Conservation (phyloP, 2,329 filamentous ascomycete species). For the Phialemoniopsis sp. region DNA sequence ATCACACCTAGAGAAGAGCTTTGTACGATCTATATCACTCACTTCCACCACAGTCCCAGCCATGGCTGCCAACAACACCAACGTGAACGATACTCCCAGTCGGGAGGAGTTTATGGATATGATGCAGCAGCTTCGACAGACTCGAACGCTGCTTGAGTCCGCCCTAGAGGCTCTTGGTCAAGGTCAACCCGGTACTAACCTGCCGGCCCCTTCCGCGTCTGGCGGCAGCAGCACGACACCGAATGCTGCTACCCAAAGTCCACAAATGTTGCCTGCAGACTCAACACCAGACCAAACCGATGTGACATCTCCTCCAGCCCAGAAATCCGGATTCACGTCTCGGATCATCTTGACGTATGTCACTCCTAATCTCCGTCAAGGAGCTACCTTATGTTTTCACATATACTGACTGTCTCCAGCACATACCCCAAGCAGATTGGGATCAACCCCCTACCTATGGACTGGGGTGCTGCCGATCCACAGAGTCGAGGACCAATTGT, state of each 20-base stretch:
- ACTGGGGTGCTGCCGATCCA: constrained; percentile 80
- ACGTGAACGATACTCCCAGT: background rate
- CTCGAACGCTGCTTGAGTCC: constrained; percentile 33
- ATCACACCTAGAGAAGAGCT: no score
- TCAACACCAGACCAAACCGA: constrained; percentile 9
- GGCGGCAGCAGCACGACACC: background rate
- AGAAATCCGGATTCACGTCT: constrained; percentile 44
- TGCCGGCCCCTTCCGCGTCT: constrained; percentile 20
- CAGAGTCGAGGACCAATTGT: constrained; percentile 79
- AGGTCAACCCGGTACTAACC: constrained; percentile 2
- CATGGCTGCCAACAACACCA: constrained; percentile 11
- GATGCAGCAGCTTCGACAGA: constrained; percentile 31
- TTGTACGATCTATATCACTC: no score
- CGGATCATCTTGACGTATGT: constrained; percentile 51
- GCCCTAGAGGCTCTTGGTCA: constrained; percentile 24
- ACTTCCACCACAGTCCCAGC: background rate
- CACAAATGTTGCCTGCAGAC: constrained; percentile 14
- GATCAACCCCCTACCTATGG: constrained; percentile 83
- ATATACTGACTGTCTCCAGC: constrained; percentile 22
- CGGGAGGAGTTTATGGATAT: constrained; percentile 24
- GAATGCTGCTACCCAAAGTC: constrained; percentile 9
- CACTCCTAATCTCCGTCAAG: background rate
- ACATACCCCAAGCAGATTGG: constrained; percentile 94
- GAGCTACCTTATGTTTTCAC: no score
- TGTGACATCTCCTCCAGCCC: constrained; percentile 19